These are phyloP conservation scores for Magnaporthales sp. DNA, from an alignment of 2,329 filamentous ascomycete genomes.

Conservation along the genomic window DNA sequence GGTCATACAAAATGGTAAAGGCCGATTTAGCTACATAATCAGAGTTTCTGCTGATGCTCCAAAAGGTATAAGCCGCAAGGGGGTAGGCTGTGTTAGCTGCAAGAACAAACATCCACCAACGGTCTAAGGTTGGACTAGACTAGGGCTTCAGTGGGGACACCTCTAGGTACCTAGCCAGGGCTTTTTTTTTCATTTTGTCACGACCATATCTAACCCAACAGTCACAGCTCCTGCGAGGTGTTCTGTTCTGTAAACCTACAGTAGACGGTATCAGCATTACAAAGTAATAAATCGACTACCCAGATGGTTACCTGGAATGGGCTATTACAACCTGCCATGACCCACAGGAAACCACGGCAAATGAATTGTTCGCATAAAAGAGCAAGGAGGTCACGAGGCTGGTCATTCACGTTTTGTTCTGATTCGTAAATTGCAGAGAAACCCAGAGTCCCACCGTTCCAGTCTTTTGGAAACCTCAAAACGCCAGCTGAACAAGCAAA, in stretches of 20 bases:
- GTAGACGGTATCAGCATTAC: background rate
- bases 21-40: no score
- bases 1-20: no score
- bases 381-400: background rate
- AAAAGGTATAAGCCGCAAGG: no score
- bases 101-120: no score
- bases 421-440: conserved; percentile 5
- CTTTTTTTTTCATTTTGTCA: background rate
- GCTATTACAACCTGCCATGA: background rate
- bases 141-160: background rate
- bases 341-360: background rate
- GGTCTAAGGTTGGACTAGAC: background rate
- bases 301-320: background rate
- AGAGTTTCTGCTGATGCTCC: no score
- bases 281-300: background rate
- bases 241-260: no score
- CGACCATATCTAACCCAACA: background rate
- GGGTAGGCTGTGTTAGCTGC: no score
- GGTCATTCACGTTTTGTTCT: conserved; percentile 7
- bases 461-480: conserved; percentile 3
- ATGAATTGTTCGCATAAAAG: background rate
- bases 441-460: background rate
- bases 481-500: background rate
- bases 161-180: background rate
- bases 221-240: no score